Evolutionary conservation across 495 filamentous ascomycete genomes (phyloP), one percentile per base, ranked within the genome.

Genomic region (Penicillium odoratum): DNA sequence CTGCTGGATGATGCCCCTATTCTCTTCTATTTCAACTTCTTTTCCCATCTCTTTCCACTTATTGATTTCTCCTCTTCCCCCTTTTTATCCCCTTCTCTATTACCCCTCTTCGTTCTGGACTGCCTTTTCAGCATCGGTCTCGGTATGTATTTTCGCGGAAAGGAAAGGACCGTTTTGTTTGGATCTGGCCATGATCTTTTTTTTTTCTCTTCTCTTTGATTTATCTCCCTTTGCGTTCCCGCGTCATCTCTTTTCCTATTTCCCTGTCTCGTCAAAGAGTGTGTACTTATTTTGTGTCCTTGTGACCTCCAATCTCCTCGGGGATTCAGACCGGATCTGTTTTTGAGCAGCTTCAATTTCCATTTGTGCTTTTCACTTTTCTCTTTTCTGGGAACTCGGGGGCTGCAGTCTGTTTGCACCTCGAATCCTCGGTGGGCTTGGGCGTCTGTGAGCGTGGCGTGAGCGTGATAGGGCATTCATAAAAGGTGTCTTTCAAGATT

Each of bases 141-240:
- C 66, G 58, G 63, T 55, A 66, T 78, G 70, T 75, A 74, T 64
- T 72, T 69, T 72, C 64, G 64, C 59, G 62, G 67, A 56, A 59
- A 67, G 63, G 66, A 64, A 57, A 65, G 67, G 66, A 65, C 67
- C 58, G 64, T 62, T 61, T 74, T 64, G 65, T 64, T 21, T 64
- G 68, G 68, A 62, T 55, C 68, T 68, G 67, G 71, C 67, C 64
- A 72, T 69, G 69, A 73, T 67, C 53, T 67, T 36, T 55, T 36
- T 61, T 42, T 59, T 48, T 29, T 59, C 62, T 54, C 18, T 49
- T 57, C 59, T 49, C 21, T 48, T 46, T 61, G 43, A 65, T 71
- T 68, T 61, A 67, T 62, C 62, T 66, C 63, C 57, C 61, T 56
- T 66, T 63, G 53, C 56, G 58, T 68, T 63, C 55, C 55, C 56